phyloP scores from a whole-genome alignment of 2,329 filamentous ascomycete genomes.

The Exserohilum turcica region DNA sequence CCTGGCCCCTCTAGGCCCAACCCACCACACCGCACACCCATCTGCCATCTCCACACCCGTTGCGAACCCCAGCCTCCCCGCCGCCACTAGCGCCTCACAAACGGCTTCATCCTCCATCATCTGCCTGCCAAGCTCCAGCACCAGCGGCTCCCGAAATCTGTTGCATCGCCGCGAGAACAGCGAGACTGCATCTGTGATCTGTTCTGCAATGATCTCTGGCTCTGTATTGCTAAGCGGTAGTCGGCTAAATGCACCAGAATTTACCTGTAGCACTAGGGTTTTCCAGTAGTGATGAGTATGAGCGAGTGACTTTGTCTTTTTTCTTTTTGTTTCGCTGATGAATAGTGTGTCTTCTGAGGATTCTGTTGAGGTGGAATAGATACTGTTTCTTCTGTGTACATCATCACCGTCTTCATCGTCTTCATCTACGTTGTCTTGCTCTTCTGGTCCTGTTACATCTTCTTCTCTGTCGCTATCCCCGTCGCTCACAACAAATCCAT shows the following conservation, averaged over 20 bases:
- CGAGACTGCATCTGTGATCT: conserved; percentile 21
- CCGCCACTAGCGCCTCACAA: neutral
- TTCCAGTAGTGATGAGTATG: too few species aligned
- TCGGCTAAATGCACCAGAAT: neutral
- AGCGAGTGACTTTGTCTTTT: too few species aligned
- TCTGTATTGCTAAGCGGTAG: neutral
- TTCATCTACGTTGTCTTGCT: neutral
- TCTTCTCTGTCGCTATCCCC: neutral
- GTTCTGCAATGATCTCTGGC: conserved; percentile 18
- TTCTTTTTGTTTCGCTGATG: neutral
- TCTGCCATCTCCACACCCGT: neutral
- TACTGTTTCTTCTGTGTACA: neutral
- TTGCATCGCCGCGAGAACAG: conserved; percentile 24
- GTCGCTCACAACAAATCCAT: neutral
- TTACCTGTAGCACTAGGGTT: neutral
- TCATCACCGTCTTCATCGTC: neutral
- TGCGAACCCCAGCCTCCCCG: neutral
- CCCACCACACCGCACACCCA: neutral
- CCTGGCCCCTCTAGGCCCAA: neutral
- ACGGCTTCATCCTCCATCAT: neutral
- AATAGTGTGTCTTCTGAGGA: neutral
- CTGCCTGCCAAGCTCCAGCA: conserved; percentile 2
- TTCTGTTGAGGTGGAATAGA: neutral
- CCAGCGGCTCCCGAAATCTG: conserved; percentile 5
- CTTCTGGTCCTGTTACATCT: too few species aligned